Evolutionary conservation across 305 asterid genomes (phyloP).

Genomic region (Fraxinus latifolia): DNA sequence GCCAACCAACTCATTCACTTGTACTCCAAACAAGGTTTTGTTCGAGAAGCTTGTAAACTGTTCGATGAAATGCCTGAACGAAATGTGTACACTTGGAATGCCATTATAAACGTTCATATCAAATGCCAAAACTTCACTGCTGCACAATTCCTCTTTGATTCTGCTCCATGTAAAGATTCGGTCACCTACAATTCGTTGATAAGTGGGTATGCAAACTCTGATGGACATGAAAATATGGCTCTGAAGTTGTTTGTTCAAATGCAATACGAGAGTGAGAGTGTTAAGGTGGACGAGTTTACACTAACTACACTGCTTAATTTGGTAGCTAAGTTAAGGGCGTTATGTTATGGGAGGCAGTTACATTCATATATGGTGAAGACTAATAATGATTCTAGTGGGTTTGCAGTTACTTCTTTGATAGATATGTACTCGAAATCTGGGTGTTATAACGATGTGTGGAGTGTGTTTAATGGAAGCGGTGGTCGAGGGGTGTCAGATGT

Average conservation of each 20-base stretch:
- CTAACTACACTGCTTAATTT: slow-evolving; percentile 74
- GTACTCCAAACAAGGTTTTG: slow-evolving; percentile 46
- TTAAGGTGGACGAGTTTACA: slow-evolving; percentile 61
- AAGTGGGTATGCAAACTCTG: slow-evolving; percentile 56
- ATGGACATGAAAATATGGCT: slow-evolving; percentile 48
- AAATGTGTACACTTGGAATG: slow-evolving; percentile 74
- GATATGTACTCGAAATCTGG: slow-evolving; percentile 89
- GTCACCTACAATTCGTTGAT: slow-evolving; percentile 69
- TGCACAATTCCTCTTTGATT: slow-evolving; percentile 52
- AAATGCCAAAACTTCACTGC: slow-evolving; percentile 41
- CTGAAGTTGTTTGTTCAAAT: slow-evolving; percentile 48
- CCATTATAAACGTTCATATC: slow-evolving; percentile 53
- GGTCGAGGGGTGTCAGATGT: slow-evolving; percentile 38
- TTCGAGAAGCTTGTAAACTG: slow-evolving; percentile 49
- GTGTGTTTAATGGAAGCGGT: slow-evolving; percentile 38
- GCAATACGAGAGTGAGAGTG: slow-evolving; percentile 39
- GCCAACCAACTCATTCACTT: slow-evolving; percentile 56
- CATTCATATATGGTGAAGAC: slow-evolving; percentile 77
- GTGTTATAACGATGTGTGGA: slow-evolving; percentile 45
- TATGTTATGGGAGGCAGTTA: slow-evolving; percentile 55
- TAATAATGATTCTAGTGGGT: slow-evolving; percentile 55
- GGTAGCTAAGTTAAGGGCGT: slow-evolving; percentile 45
- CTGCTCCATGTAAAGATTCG: slow-evolving; percentile 57
- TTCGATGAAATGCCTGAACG: slow-evolving; percentile 80
- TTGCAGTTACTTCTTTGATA: slow-evolving; percentile 67